A percentile compares a stretch with the other conserved stretches of the same genome.
Conservation (phyloP, 257 asterid species). For the Mitragyna speciosa region DNA sequence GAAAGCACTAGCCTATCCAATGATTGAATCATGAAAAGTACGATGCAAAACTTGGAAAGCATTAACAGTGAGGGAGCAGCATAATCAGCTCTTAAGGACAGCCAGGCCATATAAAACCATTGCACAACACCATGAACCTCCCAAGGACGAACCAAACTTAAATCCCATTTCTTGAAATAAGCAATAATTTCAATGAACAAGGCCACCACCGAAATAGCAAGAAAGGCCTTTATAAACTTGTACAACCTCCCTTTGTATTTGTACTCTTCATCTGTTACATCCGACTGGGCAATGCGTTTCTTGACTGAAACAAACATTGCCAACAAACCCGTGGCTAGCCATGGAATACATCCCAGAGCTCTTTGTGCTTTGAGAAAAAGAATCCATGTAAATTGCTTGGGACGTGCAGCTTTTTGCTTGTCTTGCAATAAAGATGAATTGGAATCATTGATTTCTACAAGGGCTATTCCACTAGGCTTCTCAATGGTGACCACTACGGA, state of each 20-base stretch:
- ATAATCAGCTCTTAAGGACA: conserved; percentile 64
- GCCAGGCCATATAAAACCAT: conserved; percentile 72
- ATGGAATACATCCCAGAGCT: conserved; percentile 56
- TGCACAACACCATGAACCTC: conserved; percentile 68
- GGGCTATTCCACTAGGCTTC: conserved; percentile 51
- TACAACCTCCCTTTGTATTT: conserved; percentile 65
- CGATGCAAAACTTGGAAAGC: conserved; percentile 68
- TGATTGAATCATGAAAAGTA: conserved; percentile 76
- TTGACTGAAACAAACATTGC: conserved; percentile 46
- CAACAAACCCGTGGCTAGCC: conserved; percentile 44
- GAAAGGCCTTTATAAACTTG: conserved; percentile 65
- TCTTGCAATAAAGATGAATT: conserved; percentile 46
- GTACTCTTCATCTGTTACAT: conserved; percentile 66
- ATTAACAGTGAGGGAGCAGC: conserved; percentile 56
- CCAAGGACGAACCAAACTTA: conserved; percentile 62
- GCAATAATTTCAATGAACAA: conserved; percentile 63
- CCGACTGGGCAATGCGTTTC: conserved; percentile 73
- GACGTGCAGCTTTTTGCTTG: conserved; percentile 58
- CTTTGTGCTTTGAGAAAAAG: conserved; percentile 65
- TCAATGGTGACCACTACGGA: conserved; percentile 71
- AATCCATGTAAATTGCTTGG: conserved; percentile 67
- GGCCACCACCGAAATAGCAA: conserved; percentile 61
- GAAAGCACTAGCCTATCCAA: conserved; percentile 67
- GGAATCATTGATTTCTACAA: conserved; percentile 45
- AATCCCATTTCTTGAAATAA: conserved; percentile 67